These are phyloP conservation scores for Cladosporium oxysporum DNA, from an alignment of 2,329 filamentous ascomycete genomes.

Conservation along the genomic window DNA sequence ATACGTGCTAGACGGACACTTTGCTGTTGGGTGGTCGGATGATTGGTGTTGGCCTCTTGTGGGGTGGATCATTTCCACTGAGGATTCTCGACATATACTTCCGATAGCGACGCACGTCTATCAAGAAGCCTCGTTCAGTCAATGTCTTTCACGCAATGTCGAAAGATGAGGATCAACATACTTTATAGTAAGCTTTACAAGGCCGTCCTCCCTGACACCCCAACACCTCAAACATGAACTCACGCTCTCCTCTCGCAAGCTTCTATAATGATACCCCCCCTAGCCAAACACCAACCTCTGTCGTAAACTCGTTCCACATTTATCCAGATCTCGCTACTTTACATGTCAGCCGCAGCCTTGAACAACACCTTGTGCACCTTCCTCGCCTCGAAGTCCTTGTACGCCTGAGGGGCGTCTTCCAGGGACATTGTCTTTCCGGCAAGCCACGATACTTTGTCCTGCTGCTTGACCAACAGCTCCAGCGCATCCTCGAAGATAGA, in stretches of 20 bases:
- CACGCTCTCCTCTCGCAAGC: neutral
- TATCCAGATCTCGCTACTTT: neutral
- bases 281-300: neutral
- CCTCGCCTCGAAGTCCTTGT: slow-evolving; percentile 56
- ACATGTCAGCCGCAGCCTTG: slow-evolving; percentile 36
- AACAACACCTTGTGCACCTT: slow-evolving; percentile 57
- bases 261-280: neutral
- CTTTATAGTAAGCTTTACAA: neutral
- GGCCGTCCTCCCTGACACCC: neutral
- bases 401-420: slow-evolving; percentile 53
- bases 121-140: neutral
- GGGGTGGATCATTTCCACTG: neutral
- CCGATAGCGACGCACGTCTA: neutral
- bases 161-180: neutral
- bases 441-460: slow-evolving; percentile 54
- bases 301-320: neutral
- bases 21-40: neutral
- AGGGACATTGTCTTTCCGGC: slow-evolving; percentile 55
- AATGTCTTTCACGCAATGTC: neutral
- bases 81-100: neutral
- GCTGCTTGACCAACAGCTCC: slow-evolving; percentile 49
- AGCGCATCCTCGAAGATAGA: slow-evolving; percentile 53
- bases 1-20: neutral
- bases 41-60: neutral
- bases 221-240: neutral